Evolutionary conservation across 73 alveolate genomes (phyloP).

Genomic region (Tetrahymena thermophila): DNA sequence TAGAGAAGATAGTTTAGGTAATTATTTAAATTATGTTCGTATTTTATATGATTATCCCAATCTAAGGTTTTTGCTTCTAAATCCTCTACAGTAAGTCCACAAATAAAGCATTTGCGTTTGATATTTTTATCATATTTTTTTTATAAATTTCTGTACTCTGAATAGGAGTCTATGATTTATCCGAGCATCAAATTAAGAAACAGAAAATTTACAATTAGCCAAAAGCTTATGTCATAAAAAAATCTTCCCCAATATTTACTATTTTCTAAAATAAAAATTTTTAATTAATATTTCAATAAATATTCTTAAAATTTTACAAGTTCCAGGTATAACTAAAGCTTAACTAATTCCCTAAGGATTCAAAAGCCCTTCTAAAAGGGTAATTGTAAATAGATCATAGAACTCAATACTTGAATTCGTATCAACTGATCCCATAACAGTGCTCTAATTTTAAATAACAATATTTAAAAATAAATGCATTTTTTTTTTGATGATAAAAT

Average conservation of each 20-base stretch:
- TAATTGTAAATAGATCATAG: constrained; percentile 60
- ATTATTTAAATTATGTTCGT: constrained; percentile 50
- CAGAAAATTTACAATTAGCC: constrained; percentile 58
- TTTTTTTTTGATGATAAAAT: background rate
- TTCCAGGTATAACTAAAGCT: background rate
- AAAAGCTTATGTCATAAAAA: constrained; percentile 68
- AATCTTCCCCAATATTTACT: constrained; percentile 41
- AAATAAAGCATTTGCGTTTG: constrained; percentile 68
- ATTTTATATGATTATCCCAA: constrained; percentile 36
- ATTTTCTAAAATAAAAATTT: background rate
- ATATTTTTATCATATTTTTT: constrained; percentile 48
- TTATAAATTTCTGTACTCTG: constrained; percentile 60
- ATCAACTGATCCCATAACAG: constrained; percentile 6
- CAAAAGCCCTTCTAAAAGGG: constrained; percentile 70
- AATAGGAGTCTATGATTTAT: constrained; percentile 70
- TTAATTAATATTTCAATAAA: background rate
- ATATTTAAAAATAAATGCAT: background rate
- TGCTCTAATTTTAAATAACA: background rate
- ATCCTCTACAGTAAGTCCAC: constrained; percentile 64
- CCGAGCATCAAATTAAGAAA: constrained; percentile 62
- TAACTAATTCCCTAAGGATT: constrained; percentile 86
- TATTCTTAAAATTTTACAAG: background rate
- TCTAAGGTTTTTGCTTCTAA: constrained; percentile 13
- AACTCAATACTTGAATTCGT: constrained; percentile 45
- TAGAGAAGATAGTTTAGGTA: constrained; percentile 44